phyloP scores from a whole-genome alignment of 305 asterid genomes.

The Fraxinus albicans region DNA sequence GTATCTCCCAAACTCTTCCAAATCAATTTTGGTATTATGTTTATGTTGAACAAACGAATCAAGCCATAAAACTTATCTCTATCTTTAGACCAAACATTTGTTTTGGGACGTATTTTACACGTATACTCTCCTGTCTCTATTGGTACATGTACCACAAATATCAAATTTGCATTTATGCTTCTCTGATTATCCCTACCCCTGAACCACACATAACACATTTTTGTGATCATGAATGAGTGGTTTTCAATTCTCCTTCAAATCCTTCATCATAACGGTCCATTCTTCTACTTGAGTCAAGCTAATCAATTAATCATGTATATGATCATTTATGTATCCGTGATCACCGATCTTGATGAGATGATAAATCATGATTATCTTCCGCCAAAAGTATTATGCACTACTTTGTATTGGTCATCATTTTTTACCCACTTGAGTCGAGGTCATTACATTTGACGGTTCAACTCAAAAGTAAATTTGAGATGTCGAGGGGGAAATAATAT shows the following conservation, averaged over 20 bases:
- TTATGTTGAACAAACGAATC: not conserved
- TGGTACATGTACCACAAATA: not conserved
- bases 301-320: not conserved
- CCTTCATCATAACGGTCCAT: not conserved
- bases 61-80: not conserved
- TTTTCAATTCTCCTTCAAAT: slow-evolving; percentile 17
- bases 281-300: not conserved
- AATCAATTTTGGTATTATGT: too few relatives aligned
- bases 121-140: not conserved
- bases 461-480: not conserved
- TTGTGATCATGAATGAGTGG: slow-evolving; percentile 34
- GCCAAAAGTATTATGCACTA: too few relatives aligned
- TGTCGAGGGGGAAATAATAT: not conserved
- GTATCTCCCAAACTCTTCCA: too few relatives aligned
- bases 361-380: not conserved
- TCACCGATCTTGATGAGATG: slow-evolving; percentile 41
- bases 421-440: not conserved
- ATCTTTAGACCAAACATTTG: not conserved
- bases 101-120: not conserved
- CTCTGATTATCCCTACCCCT: slow-evolving; percentile 18
- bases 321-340: slow-evolving; percentile 18
- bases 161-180: slow-evolving; percentile 10
- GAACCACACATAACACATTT: slow-evolving; percentile 21
- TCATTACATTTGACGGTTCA: not conserved
- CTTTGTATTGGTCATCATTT: not conserved